Evolutionary conservation across 2,329 filamentous ascomycete genomes (phyloP), one percentile per base, ranked within the genome.

Genomic region (Akanthomyces muscarius): DNA sequence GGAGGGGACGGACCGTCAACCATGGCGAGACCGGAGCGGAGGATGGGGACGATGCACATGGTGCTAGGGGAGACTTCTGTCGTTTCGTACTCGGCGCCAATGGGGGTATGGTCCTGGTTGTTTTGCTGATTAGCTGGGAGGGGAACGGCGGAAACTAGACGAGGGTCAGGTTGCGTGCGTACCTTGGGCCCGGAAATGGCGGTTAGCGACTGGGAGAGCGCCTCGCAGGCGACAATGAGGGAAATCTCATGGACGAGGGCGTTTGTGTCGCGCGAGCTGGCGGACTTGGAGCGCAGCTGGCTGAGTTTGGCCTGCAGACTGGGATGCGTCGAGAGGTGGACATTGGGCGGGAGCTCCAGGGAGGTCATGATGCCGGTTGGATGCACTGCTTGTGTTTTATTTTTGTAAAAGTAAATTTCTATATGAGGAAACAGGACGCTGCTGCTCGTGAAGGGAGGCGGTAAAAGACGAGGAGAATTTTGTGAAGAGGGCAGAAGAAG

Each of bases 11-110:
- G 69, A 89, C 89, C 89, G 72, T 96, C 91, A 50, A 96, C 85
- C 93, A 98, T 97, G 74, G 87, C 91, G 47, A 97, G 81, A 30
- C 94, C 94, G 4, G 91, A 96, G 65, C 94, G 86, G n/a, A 98
- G 85, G 75, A 98, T 96, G 44, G 94, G 94, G 3, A 98, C 89
- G 60, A 98, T 83, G 59, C 89, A 93, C 68, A 97, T 85, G 64
- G 83, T 84, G 55, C 81, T 77, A 1, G 91, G 89, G 6, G 83
- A 75, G 67, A 91, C 81, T 45, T 80, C 81, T 44, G 85, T 83
- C 0, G 86, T 87, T 16, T 85, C 82, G 78, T 93, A 97, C 66
- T 86, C 78, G 74, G 88, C 91, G 67, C 89, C 90, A 38, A 98
- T 83, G 0, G 91, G 90, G 0, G 92, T 95, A 71, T 84, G 78